Conservation (phyloP, 148 eudicot genomes). For the Polygonum aviculare region DNA sequence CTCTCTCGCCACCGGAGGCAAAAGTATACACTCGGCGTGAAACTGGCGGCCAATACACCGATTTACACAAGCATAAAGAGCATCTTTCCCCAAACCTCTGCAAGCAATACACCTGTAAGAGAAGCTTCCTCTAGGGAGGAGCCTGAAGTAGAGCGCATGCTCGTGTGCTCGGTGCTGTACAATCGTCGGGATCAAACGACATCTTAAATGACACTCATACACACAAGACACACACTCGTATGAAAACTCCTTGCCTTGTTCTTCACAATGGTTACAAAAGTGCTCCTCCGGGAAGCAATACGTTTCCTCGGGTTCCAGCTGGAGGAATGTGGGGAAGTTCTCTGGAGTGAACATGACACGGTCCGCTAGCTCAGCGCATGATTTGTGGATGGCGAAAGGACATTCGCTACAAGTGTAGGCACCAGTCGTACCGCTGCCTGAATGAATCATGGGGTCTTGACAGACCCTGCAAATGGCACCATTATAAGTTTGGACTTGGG, state of each 20-base stretch:
- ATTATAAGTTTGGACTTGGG: too few relatives aligned
- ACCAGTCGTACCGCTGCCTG: background rate
- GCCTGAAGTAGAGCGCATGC: too few relatives aligned
- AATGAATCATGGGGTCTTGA: background rate
- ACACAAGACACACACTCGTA: too few relatives aligned
- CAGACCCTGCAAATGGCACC: background rate
- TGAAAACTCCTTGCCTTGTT: too few relatives aligned
- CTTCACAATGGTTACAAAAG: too few relatives aligned
- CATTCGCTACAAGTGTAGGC: background rate
- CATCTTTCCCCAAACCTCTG: background rate
- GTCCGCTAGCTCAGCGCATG: background rate
- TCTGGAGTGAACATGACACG: too few relatives aligned
- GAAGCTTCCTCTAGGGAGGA: background rate
- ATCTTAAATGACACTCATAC: too few relatives aligned
- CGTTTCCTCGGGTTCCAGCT: too few relatives aligned
- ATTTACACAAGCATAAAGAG: background rate
- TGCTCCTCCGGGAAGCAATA: too few relatives aligned
- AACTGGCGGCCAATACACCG: background rate
- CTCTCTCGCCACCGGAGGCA: background rate
- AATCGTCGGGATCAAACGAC: too few relatives aligned
- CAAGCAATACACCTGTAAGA: background rate
- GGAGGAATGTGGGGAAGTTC: too few relatives aligned
- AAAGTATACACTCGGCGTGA: background rate
- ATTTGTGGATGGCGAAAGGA: background rate
- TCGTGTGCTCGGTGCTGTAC: background rate